Conservation (phyloP, 108 stramenopile genomes). For the Cyclostephanos tholiformis region DNA sequence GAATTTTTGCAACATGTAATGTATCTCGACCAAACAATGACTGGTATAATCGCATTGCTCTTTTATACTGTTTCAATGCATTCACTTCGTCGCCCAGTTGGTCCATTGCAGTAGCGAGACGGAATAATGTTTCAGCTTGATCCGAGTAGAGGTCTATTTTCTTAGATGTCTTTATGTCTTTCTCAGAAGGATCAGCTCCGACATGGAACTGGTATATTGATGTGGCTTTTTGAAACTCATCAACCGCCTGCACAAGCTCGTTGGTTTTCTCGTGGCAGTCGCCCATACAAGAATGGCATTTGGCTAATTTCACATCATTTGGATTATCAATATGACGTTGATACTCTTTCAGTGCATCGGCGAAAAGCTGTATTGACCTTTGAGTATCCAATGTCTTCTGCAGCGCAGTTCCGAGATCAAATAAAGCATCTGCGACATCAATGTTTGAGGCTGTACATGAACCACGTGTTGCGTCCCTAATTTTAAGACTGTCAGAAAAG, state of each 20-base stretch:
- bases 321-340: slow-evolving; percentile 30
- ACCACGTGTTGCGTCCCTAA: slow-evolving; percentile 34
- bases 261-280: slow-evolving; percentile 44
- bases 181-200: slow-evolving; percentile 37
- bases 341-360: slow-evolving; percentile 49
- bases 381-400: slow-evolving; percentile 35
- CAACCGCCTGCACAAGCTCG: slow-evolving; percentile 32
- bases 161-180: slow-evolving; percentile 36
- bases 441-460: slow-evolving; percentile 27
- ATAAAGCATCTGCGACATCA: slow-evolving; percentile 44
- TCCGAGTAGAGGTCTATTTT: slow-evolving; percentile 29
- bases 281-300: slow-evolving; percentile 37
- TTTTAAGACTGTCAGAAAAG: slow-evolving; percentile 42
- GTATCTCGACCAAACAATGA: slow-evolving; percentile 40
- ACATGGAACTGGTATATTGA: slow-evolving; percentile 35
- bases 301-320: slow-evolving; percentile 43
- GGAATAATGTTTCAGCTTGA: slow-evolving; percentile 43
- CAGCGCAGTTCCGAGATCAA: slow-evolving; percentile 42
- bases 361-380: slow-evolving; percentile 39
- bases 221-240: slow-evolving; percentile 24
- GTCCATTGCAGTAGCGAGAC: slow-evolving; percentile 41
- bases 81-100: slow-evolving; percentile 31
- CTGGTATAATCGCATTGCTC: slow-evolving; percentile 46
- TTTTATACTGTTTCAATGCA: slow-evolving; percentile 42
- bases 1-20: slow-evolving; percentile 46